phyloP scores from a whole-genome alignment of 805 yeast species.

The Myxozyma geophila region DNA sequence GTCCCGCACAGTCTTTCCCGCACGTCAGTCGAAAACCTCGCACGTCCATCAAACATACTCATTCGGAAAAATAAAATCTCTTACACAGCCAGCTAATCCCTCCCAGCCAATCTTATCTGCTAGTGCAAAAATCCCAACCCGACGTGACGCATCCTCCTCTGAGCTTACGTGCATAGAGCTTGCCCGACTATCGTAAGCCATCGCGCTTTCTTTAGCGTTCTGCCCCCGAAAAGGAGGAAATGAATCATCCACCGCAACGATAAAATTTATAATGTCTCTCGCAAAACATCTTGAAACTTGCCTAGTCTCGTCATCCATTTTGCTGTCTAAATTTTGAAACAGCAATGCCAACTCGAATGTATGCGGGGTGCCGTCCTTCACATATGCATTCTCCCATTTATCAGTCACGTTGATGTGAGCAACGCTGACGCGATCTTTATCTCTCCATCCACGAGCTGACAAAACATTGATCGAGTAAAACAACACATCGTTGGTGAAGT shows the following conservation, averaged over 20 bases:
- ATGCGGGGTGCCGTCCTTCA: constrained; percentile 9
- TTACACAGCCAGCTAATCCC: not conserved
- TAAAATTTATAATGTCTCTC: not conserved
- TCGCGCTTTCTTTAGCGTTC: not conserved
- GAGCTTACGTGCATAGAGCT: not conserved
- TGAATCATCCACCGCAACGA: not conserved
- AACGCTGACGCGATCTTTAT: not conserved
- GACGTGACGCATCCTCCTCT: not conserved
- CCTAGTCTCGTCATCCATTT: not conserved
- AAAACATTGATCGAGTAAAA: constrained; percentile 4
- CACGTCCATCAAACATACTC: not conserved
- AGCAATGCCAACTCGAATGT: constrained; percentile 17
- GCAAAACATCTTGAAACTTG: not conserved
- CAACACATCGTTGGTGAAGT: constrained; percentile 6
- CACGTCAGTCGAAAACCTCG: no score
- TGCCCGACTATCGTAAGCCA: not conserved
- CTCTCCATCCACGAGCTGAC: constrained; percentile 10
- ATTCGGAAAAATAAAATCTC: not conserved
- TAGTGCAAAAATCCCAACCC: not conserved
- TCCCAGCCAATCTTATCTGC: not conserved
- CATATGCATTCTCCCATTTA: not conserved
- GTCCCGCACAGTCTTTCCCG: no score
- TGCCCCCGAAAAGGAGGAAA: not conserved
- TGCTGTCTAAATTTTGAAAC: constrained; percentile 10
- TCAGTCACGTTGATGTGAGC: constrained; percentile 8